Percentiles rank a stretch among this genome's conserved stretches.
Evolutionary conservation across 441 rosid genomes (phyloP).

Genomic region (Metrosideros polymorpha): DNA sequence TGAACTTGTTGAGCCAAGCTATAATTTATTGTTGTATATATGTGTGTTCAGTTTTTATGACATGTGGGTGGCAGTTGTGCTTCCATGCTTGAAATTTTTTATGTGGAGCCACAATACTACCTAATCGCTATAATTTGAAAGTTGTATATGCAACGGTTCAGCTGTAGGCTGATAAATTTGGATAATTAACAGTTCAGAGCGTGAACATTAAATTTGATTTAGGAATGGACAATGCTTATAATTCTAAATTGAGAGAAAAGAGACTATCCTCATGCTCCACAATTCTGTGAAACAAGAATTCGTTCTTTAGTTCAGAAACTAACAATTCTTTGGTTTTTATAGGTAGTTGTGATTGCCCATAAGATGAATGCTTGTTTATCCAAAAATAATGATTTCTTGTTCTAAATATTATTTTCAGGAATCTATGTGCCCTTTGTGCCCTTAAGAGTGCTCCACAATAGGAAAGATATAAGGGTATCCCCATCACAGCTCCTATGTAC

Average conservation of each 20-base stretch:
- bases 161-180: not conserved
- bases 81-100: not conserved
- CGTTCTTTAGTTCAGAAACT: not conserved
- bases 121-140: not conserved
- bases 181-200: not conserved
- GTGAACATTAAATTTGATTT: not conserved
- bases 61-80: not conserved
- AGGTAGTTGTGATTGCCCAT: not conserved
- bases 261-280: not conserved
- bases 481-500: constrained; percentile 11
- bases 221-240: not conserved
- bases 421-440: not conserved
- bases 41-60: not conserved
- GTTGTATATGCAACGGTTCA: not conserved
- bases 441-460: not conserved
- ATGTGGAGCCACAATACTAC: not conserved
- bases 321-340: not conserved
- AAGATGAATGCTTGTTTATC: not conserved
- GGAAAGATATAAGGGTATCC: not conserved
- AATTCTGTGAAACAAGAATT: not conserved
- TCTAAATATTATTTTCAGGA: not conserved
- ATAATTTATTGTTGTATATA: not conserved
- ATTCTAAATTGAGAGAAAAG: not conserved
- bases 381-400: not conserved
- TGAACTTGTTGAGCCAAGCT: not conserved